Evolutionary conservation across 2,329 filamentous ascomycete genomes (phyloP), one percentile per base, ranked within the genome.

Genomic region (Thelonectria blattea): DNA sequence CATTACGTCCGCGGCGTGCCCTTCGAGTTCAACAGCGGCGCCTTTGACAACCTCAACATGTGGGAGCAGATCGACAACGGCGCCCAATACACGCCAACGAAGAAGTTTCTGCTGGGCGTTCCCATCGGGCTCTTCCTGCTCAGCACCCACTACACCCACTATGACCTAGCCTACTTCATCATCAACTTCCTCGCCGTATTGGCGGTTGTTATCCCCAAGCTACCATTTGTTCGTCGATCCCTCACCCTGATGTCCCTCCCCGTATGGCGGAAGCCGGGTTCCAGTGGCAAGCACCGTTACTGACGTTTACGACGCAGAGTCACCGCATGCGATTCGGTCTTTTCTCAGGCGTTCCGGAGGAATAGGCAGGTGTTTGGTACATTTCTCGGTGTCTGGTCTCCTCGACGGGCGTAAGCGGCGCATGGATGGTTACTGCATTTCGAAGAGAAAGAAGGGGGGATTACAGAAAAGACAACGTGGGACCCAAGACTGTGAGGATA

Each of bases 1-100:
- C 95, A 99, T 80, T 97, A 92, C 84, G 95, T 99, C 69, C 92
- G 94, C 74, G 95, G 95, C 70, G 92, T 98, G 48, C 95, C 95
- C 6, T 99, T 99, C 75, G 95, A 99, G 78, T 99, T 99, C 85
- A 99, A 99, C 75, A 90, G 92, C 58, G 95, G 95, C 61, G 95
- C 95, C 70, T 99, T 98, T 78, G 95, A 99, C 83, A 98, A 99
- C 78, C 85, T 99, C 74, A 99, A 98, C 81, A 98, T 99, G 95
- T 99, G 95, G 95, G 95, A 99, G 82, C 95, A 99, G 81, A 99
- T 99, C 76, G 95, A 99, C 82, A 96, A 98, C 73, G 95, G 95
- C 48, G 95, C 95, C 71, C 95, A 99, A 78, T 99, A 98, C 81
- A 99, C 95, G 1, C 95, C 95, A 4, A 92, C 95, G 67, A 99